These are phyloP conservation scores for Trichophyton mentagrophytes DNA, from an alignment of 2,329 filamentous ascomycete species.

Conservation along the genomic window DNA sequence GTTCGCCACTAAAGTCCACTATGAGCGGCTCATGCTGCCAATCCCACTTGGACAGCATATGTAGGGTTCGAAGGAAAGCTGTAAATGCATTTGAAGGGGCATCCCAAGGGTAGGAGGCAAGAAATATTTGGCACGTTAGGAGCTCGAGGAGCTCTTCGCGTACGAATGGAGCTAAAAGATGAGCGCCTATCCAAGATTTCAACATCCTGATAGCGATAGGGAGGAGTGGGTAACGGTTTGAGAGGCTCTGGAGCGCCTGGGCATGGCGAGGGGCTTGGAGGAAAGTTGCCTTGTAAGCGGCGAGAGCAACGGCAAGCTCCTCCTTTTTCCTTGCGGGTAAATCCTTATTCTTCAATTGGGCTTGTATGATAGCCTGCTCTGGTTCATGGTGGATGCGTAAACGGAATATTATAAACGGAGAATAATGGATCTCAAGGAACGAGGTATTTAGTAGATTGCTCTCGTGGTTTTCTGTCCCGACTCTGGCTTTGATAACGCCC, in stretches of 20 bases:
- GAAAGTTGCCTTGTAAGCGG: slow-evolving; percentile 58
- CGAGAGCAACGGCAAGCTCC: slow-evolving; percentile 55
- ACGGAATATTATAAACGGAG: slow-evolving; percentile 61
- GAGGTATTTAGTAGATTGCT: slow-evolving; percentile 60
- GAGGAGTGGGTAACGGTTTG: slow-evolving; percentile 65
- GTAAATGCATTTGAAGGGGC: slow-evolving; percentile 62
- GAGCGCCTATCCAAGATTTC: slow-evolving; percentile 79
- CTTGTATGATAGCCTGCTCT: slow-evolving; percentile 67
- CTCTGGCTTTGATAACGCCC: slow-evolving; percentile 48
- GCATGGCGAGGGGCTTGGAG: slow-evolving; percentile 63
- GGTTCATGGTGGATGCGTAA: slow-evolving; percentile 80
- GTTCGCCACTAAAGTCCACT: slow-evolving; percentile 55
- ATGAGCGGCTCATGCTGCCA: slow-evolving; percentile 76
- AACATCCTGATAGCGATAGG: slow-evolving; percentile 71
- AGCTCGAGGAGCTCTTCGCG: slow-evolving; percentile 74
- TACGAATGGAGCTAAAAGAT: slow-evolving; percentile 67
- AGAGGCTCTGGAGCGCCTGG: slow-evolving; percentile 66
- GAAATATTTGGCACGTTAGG: slow-evolving; percentile 62
- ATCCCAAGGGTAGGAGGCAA: slow-evolving; percentile 69
- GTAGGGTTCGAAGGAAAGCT: slow-evolving; percentile 68
- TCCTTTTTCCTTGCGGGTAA: slow-evolving; percentile 54
- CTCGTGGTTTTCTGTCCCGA: slow-evolving; percentile 69
- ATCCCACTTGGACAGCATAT: slow-evolving; percentile 77
- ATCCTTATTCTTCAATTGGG: slow-evolving; percentile 61
- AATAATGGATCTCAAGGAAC: slow-evolving; percentile 70